Evolutionary conservation across 257 asterid genomes (phyloP).

Genomic region (Solanum peruvianum): DNA sequence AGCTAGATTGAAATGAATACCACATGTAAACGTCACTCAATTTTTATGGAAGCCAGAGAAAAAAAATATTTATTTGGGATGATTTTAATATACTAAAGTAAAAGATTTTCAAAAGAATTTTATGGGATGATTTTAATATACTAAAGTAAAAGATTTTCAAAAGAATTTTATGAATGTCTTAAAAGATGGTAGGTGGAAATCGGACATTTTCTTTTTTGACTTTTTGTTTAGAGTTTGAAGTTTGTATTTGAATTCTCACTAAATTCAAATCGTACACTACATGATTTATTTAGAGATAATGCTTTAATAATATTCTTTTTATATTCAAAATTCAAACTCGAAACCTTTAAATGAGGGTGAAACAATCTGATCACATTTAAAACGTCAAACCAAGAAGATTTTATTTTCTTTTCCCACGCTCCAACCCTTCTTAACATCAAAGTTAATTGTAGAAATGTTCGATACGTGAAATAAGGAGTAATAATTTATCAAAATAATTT

Average conservation of each 20-base stretch:
- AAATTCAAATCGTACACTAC: too few species aligned
- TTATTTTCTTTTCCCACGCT: neutral
- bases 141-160: neutral
- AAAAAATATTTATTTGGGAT: neutral
- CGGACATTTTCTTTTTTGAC: too few species aligned
- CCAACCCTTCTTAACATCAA: neutral
- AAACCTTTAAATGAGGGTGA: fast-evolving
- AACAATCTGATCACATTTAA: neutral
- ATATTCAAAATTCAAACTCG: fast-evolving
- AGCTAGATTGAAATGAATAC: neutral
- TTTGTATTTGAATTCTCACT: too few species aligned
- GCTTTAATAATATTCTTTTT: too few species aligned
- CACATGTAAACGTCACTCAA: neutral
- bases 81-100: neutral
- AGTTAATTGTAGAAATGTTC: too few species aligned
- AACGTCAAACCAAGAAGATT: neutral
- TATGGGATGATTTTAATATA: neutral
- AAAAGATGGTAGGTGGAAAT: neutral
- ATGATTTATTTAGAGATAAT: too few species aligned
- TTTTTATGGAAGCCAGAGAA: neutral
- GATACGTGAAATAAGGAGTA: too few species aligned
- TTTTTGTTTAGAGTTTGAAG: too few species aligned
- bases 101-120: neutral
- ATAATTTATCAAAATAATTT: too few species aligned
- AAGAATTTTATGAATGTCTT: neutral